Evolutionary conservation across 192 early-diverging fungal species (phyloP).

Genomic region (Podila minutissima): DNA sequence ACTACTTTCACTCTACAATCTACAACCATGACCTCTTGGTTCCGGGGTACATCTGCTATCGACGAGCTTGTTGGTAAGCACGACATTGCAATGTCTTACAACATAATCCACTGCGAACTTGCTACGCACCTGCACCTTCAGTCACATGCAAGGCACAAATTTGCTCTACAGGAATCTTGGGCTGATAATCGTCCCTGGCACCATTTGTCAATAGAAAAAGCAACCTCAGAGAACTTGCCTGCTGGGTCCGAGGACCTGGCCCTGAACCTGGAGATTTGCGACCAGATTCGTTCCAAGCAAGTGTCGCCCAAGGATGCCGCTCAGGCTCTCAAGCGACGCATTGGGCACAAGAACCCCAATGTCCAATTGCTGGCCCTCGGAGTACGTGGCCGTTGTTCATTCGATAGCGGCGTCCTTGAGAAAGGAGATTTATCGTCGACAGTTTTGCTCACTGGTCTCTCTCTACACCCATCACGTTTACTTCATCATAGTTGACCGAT

Average conservation of each 20-base stretch:
- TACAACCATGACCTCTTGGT: conserved; percentile 35
- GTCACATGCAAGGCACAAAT: neutral
- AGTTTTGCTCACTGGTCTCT: neutral
- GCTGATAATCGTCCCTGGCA: neutral
- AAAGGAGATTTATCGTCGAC: neutral
- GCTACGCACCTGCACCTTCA: neutral
- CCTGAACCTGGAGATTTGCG: conserved; percentile 88
- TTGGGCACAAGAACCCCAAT: conserved; percentile 94
- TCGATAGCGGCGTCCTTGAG: neutral
- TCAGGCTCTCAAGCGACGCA: conserved; percentile 77
- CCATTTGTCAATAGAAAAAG: conserved; percentile 66
- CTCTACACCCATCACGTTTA: neutral
- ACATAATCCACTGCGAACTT: too few species aligned
- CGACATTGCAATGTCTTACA: too few species aligned
- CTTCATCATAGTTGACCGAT: conserved; percentile 74
- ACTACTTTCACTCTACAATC: neutral
- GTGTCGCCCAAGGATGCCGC: conserved; percentile 79
- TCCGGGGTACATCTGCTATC: conserved; percentile 37
- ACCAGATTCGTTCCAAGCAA: conserved; percentile 91
- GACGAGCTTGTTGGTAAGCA: conserved; percentile 58
- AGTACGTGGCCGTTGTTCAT: conserved; percentile 40
- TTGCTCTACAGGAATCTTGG: neutral
- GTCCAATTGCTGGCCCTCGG: conserved; percentile 90
- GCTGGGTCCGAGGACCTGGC: conserved; percentile 86
- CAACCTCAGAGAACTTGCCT: conserved; percentile 92